These are phyloP conservation scores for Polyporus arcularius DNA, from an alignment of 768 basidiomycete species.

Conservation along the genomic window DNA sequence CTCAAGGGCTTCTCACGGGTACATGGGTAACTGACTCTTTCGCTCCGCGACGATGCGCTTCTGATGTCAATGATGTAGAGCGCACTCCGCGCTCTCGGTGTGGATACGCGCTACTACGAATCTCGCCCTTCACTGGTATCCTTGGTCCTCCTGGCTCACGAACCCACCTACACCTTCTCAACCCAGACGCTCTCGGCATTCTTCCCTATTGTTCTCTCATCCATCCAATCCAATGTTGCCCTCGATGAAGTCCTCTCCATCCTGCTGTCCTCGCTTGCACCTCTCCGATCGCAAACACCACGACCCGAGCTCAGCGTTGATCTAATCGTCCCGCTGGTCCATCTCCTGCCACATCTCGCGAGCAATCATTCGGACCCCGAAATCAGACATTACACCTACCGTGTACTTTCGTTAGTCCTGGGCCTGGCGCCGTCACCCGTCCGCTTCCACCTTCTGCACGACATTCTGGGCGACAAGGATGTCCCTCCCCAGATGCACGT, in stretches of 20 bases:
- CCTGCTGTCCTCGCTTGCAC: slow-evolving; percentile 41
- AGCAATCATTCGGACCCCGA: slow-evolving; percentile 62
- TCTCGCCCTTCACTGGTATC: slow-evolving; percentile 15
- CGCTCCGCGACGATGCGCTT: background rate
- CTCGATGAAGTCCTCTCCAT: slow-evolving; percentile 65
- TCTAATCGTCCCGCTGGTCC: slow-evolving; percentile 47
- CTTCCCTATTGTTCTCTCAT: slow-evolving; percentile 23
- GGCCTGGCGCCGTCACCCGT: slow-evolving; percentile 46
- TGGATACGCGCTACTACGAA: slow-evolving; percentile 16
- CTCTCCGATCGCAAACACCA: slow-evolving; percentile 13
- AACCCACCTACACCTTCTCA: slow-evolving; percentile 11
- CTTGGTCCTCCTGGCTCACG: slow-evolving; percentile 31
- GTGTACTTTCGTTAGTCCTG: slow-evolving; percentile 57
- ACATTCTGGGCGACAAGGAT: slow-evolving; percentile 46
- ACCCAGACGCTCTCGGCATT: slow-evolving; percentile 16
- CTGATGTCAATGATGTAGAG: background rate
- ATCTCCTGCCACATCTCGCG: slow-evolving; percentile 55
- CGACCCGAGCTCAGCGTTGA: slow-evolving; percentile 41
- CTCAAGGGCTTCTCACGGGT: slow-evolving; percentile 1
- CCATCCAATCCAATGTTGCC: slow-evolving; percentile 53
- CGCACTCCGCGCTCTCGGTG: slow-evolving; percentile 24
- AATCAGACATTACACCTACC: slow-evolving; percentile 61
- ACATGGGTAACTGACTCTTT: slow-evolving; percentile 11
- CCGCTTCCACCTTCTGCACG: slow-evolving; percentile 55
- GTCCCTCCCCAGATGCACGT: slow-evolving; percentile 68